Base-by-base conservation (phyloP, 768 basidiomycete genomes). In the Boletellus ananas region DNA sequence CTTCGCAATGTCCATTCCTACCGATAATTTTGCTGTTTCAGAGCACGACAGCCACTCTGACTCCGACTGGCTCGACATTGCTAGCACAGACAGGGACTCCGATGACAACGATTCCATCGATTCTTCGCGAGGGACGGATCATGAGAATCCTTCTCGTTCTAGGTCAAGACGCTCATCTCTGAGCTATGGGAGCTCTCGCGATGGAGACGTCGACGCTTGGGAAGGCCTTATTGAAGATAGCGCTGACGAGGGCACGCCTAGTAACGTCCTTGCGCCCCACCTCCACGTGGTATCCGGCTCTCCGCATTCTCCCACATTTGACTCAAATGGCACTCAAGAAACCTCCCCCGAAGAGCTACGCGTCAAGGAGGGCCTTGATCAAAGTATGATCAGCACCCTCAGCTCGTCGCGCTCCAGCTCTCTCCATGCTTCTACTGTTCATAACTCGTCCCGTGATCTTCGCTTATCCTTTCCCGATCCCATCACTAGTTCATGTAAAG, bases 401-500 rank as follows among this genome's bases (percentile, higher is more conserved):
- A 84, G 79, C 69, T 76, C 81, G 43, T 89, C 87, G 49, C 83
- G 86, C 57, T 79, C 85, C 16, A 81, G 80, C 60, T 80, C 79
- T 33, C 63, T 80, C 48, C 75, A 78, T 55, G 66, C 72, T 18
- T 74, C 79, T 43, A 79, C 81, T 51, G 66, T 77, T 48, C 84
- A 84, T 51, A 76, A 62, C 47, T 80, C 83, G n/a, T 70, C 82
- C 43, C 84, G 83, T 66, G 86, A 89, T 70, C 77, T 90, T 54
- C 80, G 85, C 58, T 68, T 90, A 50, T 90, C 88, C 31, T 91
- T 91, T 70, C 88, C 88, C 34, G 88, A 91, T 70, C 88, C 88
- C 52, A 76, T 90, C 62, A 83, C 81, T 48, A 85, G 84, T 64
- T 85, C 85, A 47, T 76, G 74, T 54, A 77, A 81, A 67, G 80